phyloP scores from a whole-genome alignment of 23 red algal species.

The Gracilaria caudata region DNA sequence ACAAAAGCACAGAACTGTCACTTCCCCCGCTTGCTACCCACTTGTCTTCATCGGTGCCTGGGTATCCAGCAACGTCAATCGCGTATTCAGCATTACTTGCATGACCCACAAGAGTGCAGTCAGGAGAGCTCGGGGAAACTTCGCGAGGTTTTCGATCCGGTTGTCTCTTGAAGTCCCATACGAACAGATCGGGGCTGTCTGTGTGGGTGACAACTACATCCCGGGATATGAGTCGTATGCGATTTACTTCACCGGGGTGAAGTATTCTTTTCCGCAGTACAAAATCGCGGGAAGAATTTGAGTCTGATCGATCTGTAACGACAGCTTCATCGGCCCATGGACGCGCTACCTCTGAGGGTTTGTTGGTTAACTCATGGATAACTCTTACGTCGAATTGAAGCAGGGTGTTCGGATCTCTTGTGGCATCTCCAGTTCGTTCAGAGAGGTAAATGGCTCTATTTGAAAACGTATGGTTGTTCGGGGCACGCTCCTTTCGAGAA shows the following conservation, averaged over 20 bases:
- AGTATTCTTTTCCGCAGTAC: constrained; percentile 78
- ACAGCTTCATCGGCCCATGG: constrained; percentile 62
- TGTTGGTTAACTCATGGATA: constrained; percentile 55
- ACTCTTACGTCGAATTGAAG: constrained; percentile 66
- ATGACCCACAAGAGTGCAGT: constrained; percentile 77
- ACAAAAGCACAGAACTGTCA: constrained; percentile 73
- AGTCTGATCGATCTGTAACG: constrained; percentile 47
- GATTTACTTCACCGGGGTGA: constrained; percentile 94
- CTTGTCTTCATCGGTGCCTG: constrained; percentile 26
- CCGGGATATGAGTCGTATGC: constrained; percentile 50
- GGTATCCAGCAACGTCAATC: constrained; percentile 37
- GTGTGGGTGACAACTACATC: constrained; percentile 91
- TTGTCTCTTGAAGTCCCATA: constrained; percentile 89
- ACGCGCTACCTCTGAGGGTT: constrained; percentile 67
- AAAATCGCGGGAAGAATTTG: constrained; percentile 64
- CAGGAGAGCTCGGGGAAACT: constrained; percentile 49
- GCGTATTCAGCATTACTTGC: constrained; percentile 71
- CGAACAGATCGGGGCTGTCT: constrained; percentile 78
- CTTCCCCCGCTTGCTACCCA: constrained; percentile 74
- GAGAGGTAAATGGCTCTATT: constrained; percentile 68
- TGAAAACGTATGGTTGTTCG: constrained; percentile 16
- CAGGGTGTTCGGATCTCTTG: constrained; percentile 82
- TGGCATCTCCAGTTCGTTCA: constrained; percentile 80
- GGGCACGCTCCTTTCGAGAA: constrained; percentile 15
- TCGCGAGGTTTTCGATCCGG: constrained; percentile 71